A percentile compares a stretch with the other conserved stretches of the same genome.
phyloP scores from a whole-genome alignment of 2,329 filamentous ascomycete species.

The Penicillium brasilianum region DNA sequence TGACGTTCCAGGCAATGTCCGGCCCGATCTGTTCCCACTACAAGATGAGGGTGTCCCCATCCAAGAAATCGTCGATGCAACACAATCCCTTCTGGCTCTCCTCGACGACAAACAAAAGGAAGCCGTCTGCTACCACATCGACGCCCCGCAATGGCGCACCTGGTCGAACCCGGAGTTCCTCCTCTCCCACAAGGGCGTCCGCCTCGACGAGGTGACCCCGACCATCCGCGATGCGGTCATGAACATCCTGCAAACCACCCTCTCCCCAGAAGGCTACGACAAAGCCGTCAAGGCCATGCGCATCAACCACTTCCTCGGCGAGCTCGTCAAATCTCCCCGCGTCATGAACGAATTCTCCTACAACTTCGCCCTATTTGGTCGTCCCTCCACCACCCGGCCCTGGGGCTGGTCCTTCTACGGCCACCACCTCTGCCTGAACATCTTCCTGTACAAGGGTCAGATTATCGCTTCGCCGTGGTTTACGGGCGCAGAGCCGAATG shows the following conservation, averaged over 20 bases:
- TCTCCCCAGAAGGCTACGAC: constrained; percentile 72
- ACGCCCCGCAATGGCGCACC: constrained; percentile 73
- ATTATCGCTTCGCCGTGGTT: constrained; percentile 76
- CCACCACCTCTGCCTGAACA: constrained; percentile 75
- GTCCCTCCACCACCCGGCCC: constrained; percentile 60
- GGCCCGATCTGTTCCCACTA: constrained; percentile 60
- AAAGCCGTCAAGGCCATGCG: constrained; percentile 74
- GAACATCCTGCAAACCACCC: constrained; percentile 59
- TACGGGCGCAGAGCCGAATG: constrained; percentile 78
- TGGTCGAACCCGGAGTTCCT: constrained; percentile 77
- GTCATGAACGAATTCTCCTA: constrained; percentile 78
- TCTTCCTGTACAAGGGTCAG: constrained; percentile 69
- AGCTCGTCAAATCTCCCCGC: constrained; percentile 64
- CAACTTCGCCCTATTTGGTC: constrained; percentile 74
- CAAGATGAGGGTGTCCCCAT: constrained; percentile 70
- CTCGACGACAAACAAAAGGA: constrained; percentile 57
- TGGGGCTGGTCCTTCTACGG: constrained; percentile 81
- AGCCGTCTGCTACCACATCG: constrained; percentile 64
- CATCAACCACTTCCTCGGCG: constrained; percentile 75
- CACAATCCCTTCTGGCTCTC: constrained; percentile 52
- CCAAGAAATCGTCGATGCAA: constrained; percentile 59
- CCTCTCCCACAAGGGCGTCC: constrained; percentile 69
- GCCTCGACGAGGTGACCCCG: constrained; percentile 66
- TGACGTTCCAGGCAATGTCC: constrained; percentile 53
- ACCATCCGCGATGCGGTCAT: constrained; percentile 58